Evolutionary conservation across 257 asterid genomes (phyloP).

Genomic region (Lycium ferocissimum): DNA sequence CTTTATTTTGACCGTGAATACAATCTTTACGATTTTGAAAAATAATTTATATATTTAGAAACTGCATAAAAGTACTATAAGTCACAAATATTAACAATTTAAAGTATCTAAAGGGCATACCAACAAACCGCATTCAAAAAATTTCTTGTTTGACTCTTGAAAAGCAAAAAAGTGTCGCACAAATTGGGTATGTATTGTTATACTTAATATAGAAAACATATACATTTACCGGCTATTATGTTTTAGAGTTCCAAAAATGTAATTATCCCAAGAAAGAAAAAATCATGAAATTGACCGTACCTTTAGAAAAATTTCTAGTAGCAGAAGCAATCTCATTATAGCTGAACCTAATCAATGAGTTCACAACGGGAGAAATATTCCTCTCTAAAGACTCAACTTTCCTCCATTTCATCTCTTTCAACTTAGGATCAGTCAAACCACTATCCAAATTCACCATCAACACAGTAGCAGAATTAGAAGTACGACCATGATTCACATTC

Average conservation of each 20-base stretch:
- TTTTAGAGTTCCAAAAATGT: not conserved
- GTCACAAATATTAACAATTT: too few species aligned
- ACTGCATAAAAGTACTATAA: too few species aligned
- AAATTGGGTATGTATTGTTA: too few species aligned
- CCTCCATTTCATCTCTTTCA: constrained; percentile 69
- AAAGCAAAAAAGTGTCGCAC: too few species aligned
- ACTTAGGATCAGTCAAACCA: constrained; percentile 64
- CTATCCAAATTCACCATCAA: constrained; percentile 91
- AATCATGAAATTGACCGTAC: constrained; percentile 40
- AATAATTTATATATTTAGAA: too few species aligned
- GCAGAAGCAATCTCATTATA: constrained; percentile 71
- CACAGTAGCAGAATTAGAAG: constrained; percentile 54
- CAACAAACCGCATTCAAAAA: too few species aligned
- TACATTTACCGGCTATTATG: too few species aligned
- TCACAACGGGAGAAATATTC: constrained; percentile 81
- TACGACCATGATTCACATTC: constrained; percentile 45
- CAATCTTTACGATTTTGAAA: too few species aligned
- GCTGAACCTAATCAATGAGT: constrained; percentile 76
- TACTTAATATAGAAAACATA: too few species aligned
- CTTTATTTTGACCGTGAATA: too few species aligned
- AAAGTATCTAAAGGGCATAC: too few species aligned
- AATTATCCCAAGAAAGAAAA: not conserved
- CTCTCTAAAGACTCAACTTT: constrained; percentile 81
- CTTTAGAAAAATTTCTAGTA: constrained; percentile 75
- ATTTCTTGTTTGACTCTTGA: too few species aligned